Evolutionary conservation across 257 asterid genomes (phyloP), one percentile per base, ranked within the genome.

Genomic region (Forsythia suspensa): DNA sequence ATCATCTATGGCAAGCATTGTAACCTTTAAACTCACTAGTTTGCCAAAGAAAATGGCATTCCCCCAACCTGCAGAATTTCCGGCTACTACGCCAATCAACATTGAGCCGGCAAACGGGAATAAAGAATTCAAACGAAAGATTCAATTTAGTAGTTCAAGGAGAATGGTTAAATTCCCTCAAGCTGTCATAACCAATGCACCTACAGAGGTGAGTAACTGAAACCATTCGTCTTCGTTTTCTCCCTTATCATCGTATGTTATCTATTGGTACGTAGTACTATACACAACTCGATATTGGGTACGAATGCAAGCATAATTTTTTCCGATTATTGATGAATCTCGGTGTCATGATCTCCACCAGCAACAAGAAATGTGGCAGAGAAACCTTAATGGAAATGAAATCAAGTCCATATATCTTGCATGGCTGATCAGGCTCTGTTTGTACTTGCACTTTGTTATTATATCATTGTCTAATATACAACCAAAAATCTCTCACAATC

Each of bases 401-500:
- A 63, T 63, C n/a, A 63, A 63, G 70, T 63, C 70, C 70, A 63
- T 63, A 29, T 63, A 63, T 63, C 70, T 63, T 59, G 67, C 67
- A 59, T 20, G 67, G 67, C 34, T 20, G 13, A 59, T 59, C 67
- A n/a, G 5, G 67, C 67, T 59, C 67, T n/a, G 12, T 59, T 59
- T 59, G 34, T 20, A 59, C 67, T 59, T 59, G 37, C 36, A 59
- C 36, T 15, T 59, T 1, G 15, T 59, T 8, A 8, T 59, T 29
- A 21, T 63, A 10, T 63, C 70, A 63, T 63, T 63, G 18, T 29
- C 18, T 63, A 21, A 36, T 3, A 63, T 24, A 63, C 39, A 29
- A 16, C 70, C 40, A 63, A 61, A 29, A 63, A 29, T 24, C 38
- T 21, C 12, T 63, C 70, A 63, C 70, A n/a, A 24, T 21, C 39